Conservation (phyloP, 257 asterid genomes). For the Solanum neorickii region DNA sequence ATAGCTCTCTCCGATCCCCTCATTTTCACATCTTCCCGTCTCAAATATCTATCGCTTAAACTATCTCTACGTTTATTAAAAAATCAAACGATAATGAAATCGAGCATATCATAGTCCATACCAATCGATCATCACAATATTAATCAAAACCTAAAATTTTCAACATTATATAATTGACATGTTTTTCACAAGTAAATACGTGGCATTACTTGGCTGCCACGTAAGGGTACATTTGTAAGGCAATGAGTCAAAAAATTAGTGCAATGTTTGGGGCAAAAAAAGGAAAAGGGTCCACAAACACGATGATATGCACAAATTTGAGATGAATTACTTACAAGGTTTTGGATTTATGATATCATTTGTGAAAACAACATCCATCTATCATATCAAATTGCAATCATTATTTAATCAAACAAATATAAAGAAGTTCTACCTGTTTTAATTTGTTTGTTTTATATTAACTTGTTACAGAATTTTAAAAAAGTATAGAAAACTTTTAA, state of each 20-base stretch:
- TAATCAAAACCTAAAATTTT: neutral
- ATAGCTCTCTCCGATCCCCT: neutral
- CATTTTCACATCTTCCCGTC: neutral
- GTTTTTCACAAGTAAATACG: neutral
- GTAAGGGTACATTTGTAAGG: neutral
- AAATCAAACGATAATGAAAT: neutral
- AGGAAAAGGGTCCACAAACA: conserved; percentile 13
- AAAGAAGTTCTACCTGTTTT: rapidly evolving
- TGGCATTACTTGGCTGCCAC: conserved; percentile 22
- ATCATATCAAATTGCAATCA: conserved; percentile 20
- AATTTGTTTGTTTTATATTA: neutral
- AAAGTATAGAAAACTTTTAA: too few species aligned
- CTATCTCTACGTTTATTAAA: neutral
- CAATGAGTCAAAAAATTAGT: neutral
- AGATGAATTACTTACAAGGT: conserved; percentile 10
- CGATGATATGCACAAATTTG: conserved; percentile 18
- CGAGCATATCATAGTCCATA: neutral
- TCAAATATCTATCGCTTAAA: neutral
- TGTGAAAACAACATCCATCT: conserved; percentile 15
- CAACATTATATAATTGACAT: neutral
- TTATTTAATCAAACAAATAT: conserved; percentile 10
- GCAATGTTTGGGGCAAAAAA: neutral
- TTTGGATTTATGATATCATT: conserved; percentile 11
- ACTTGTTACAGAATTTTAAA: rapidly evolving
- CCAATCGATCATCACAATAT: neutral